Evolutionary conservation across 179 eudicot genomes (phyloP).

Genomic region (Beta corolliflora): DNA sequence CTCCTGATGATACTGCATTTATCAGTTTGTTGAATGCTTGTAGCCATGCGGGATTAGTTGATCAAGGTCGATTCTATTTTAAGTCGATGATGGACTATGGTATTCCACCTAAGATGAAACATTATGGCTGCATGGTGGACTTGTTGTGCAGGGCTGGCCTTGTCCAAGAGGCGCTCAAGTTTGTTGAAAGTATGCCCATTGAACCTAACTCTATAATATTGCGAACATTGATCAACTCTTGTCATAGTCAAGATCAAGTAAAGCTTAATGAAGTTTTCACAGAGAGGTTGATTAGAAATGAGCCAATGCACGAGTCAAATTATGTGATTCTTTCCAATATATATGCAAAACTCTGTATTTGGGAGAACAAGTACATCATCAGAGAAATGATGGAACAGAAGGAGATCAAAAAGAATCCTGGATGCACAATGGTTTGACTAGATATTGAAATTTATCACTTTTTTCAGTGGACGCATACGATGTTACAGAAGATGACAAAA

Average conservation of each 20-base stretch:
- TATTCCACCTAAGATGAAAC: slow-evolving; percentile 54
- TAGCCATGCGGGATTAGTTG: slow-evolving; percentile 65
- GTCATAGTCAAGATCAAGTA: slow-evolving; percentile 46
- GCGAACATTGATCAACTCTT: slow-evolving; percentile 54
- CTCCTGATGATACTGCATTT: slow-evolving; percentile 53
- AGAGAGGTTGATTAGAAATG: slow-evolving; percentile 37
- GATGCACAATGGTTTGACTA: slow-evolving; percentile 58
- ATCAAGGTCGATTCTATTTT: slow-evolving; percentile 51
- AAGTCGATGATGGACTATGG: slow-evolving; percentile 43
- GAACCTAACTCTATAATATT: slow-evolving; percentile 55
- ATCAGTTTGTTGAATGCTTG: slow-evolving; percentile 64
- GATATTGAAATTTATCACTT: slow-evolving; percentile 41
- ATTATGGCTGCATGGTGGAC: slow-evolving; percentile 77
- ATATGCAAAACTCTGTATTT: slow-evolving; percentile 51
- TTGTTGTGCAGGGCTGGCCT: slow-evolving; percentile 58
- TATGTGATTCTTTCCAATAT: slow-evolving; percentile 62
- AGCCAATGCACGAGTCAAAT: slow-evolving; percentile 50
- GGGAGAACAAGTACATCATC: slow-evolving; percentile 56
- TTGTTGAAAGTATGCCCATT: slow-evolving; percentile 56
- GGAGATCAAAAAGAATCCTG: slow-evolving; percentile 58
- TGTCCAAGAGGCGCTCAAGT: slow-evolving; percentile 49
- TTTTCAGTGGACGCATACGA: slow-evolving; percentile 42
- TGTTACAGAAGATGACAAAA: slow-evolving; percentile 38
- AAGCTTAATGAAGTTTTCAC: slow-evolving; percentile 45
- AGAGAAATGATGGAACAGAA: slow-evolving; percentile 56